Evolutionary conservation across 2,329 filamentous ascomycete genomes (phyloP).

Genomic region (Talaromyces marneffei): DNA sequence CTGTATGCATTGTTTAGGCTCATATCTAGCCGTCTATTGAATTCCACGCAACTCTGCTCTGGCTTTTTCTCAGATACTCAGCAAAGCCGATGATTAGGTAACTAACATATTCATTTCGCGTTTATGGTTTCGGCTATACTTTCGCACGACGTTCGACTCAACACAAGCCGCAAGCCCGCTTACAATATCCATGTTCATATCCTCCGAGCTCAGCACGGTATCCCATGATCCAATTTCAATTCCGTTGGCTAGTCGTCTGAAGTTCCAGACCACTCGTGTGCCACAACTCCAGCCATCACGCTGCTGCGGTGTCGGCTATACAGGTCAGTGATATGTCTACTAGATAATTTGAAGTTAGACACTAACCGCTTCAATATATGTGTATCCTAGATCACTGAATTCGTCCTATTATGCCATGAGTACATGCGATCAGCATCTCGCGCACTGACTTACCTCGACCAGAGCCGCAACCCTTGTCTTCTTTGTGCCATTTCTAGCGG

Average conservation of each 20-base stretch:
- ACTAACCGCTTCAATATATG: neutral
- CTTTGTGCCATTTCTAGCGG: constrained; percentile 13
- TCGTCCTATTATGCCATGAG: too few relatives aligned
- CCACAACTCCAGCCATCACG: neutral
- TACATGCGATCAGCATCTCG: too few relatives aligned
- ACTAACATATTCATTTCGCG: too few relatives aligned
- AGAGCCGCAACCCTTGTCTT: neutral
- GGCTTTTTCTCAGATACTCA: too few relatives aligned
- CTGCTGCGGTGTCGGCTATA: neutral
- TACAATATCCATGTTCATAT: constrained; percentile 20
- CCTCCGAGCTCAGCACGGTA: constrained; percentile 17
- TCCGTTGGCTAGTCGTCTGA: neutral
- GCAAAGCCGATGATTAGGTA: too few relatives aligned
- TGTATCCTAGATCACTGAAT: neutral
- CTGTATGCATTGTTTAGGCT: too few relatives aligned
- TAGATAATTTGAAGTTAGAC: neutral
- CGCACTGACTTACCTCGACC: too few relatives aligned
- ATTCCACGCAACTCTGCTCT: too few relatives aligned
- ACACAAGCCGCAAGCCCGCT: constrained; percentile 17
- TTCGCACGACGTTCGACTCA: constrained; percentile 7
- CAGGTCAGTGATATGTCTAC: neutral
- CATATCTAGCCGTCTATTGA: too few relatives aligned
- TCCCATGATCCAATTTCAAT: neutral
- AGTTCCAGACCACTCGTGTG: neutral
- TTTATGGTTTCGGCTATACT: neutral